These are phyloP conservation scores for Leishmania braziliensis DNA, from an alignment of 208 protist genomes.

Conservation along the genomic window DNA sequence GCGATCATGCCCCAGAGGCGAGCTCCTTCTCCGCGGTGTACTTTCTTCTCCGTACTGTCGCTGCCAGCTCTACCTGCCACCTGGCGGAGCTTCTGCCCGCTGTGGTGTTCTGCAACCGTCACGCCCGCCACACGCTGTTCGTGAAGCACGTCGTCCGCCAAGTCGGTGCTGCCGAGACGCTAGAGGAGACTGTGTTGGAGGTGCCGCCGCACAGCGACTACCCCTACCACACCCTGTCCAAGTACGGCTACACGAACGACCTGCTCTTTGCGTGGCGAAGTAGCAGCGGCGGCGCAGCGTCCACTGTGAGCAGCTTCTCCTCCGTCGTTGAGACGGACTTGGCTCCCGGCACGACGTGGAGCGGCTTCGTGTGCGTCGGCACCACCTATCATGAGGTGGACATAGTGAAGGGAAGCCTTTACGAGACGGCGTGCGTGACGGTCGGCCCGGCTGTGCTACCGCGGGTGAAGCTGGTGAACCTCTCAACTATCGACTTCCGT, in stretches of 20 bases:
- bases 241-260: slow-evolving; percentile 46
- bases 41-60: slow-evolving; percentile 23
- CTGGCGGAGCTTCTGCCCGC: slow-evolving; percentile 31
- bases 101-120: slow-evolving; percentile 30
- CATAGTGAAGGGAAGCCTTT: slow-evolving; percentile 40
- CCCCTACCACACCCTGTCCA: slow-evolving; percentile 28
- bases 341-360: slow-evolving; percentile 38
- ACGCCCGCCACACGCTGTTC: slow-evolving; percentile 21
- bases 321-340: slow-evolving; percentile 38
- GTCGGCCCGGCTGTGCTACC: slow-evolving; percentile 39
- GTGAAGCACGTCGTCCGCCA: slow-evolving; percentile 33
- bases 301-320: slow-evolving; percentile 8
- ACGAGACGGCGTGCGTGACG: slow-evolving; percentile 50
- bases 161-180: slow-evolving; percentile 3
- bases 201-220: slow-evolving; percentile 20
- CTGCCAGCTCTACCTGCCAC: slow-evolving; percentile 2
- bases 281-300: not conserved
- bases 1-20: slow-evolving; percentile 16
- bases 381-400: slow-evolving; percentile 25
- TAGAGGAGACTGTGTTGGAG: slow-evolving; percentile 28
- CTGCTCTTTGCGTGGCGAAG: slow-evolving; percentile 41
- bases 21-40: slow-evolving; percentile 21
- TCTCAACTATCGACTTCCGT: slow-evolving; percentile 38
- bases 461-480: slow-evolving; percentile 57
- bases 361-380: slow-evolving; percentile 40